These are phyloP conservation scores for Aphanomyces invadans DNA, from an alignment of 352 stramenopile genomes.

Conservation along the genomic window DNA sequence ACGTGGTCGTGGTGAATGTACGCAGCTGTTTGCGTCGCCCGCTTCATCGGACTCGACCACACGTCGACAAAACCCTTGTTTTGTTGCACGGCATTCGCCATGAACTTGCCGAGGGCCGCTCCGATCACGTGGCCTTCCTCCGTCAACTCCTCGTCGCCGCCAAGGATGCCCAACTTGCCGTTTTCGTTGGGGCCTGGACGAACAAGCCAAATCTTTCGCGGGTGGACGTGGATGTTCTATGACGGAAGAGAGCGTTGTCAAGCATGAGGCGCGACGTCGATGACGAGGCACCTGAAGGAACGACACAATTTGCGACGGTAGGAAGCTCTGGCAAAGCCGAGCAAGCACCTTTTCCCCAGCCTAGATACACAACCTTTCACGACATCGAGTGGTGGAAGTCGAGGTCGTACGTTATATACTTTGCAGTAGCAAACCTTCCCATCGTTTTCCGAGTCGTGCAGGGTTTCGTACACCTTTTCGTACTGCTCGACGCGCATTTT, in stretches of 20 bases:
- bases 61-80: constrained; percentile 50
- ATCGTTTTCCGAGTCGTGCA: constrained; percentile 79
- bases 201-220: constrained; percentile 86
- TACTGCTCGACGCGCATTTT: constrained; percentile 86
- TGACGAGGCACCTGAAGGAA: constrained; percentile 41
- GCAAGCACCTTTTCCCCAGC: constrained; percentile 88
- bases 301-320: constrained; percentile 83
- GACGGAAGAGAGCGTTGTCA: no score
- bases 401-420: constrained; percentile 75
- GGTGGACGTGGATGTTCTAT: constrained; percentile 89
- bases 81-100: constrained; percentile 68
- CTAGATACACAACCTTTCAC: constrained; percentile 21
- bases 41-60: constrained; percentile 79
- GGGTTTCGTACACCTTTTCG: constrained; percentile 88
- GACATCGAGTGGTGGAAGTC: not conserved
- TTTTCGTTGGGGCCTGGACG: constrained; percentile 76
- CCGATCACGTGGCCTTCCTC: constrained; percentile 72
- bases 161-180: constrained; percentile 65
- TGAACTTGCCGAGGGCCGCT: constrained; percentile 74
- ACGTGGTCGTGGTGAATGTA: constrained; percentile 56
- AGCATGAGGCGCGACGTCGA: no score
- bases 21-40: constrained; percentile 56
- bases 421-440: constrained; percentile 88
- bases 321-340: constrained; percentile 75
- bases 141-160: constrained; percentile 76